Evolutionary conservation across 225 moss, liverwort and hornwort genomes (phyloP).

Genomic region (Sphagnum tenellum): DNA sequence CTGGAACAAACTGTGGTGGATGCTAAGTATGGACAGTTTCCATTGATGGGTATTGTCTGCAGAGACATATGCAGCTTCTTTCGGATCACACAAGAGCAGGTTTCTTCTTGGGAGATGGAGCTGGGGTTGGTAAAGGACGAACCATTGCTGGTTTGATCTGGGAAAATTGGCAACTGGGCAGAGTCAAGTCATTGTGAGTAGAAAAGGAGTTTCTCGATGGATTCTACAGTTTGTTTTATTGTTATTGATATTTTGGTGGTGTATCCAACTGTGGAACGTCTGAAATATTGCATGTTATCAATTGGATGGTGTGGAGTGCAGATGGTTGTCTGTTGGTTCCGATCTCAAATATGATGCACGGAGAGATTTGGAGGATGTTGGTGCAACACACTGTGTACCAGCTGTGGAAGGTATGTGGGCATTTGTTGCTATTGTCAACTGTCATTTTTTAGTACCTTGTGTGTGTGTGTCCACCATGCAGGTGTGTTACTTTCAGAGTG

Average conservation of each 20-base stretch:
- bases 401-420: no score
- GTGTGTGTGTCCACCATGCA: no score
- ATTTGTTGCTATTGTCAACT: no score
- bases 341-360: constrained; percentile 97
- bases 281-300: background rate
- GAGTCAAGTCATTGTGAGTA: constrained; percentile 75
- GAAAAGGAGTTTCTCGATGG: background rate
- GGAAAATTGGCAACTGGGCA: constrained; percentile 98
- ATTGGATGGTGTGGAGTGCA: constrained; percentile 13
- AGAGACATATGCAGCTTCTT: constrained; percentile 86
- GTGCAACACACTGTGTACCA: constrained; percentile 21
- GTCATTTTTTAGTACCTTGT: no score
- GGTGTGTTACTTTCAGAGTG: no score
- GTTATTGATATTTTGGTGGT: no score
- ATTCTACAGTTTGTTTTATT: no score
- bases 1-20: background rate
- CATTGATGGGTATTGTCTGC: constrained; percentile 11
- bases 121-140: constrained; percentile 98
- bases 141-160: constrained; percentile 97
- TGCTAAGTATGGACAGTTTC: background rate
- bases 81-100: constrained; percentile 73
- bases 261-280: background rate
- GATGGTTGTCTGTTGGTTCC: constrained; percentile 99
- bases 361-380: constrained; percentile 95
- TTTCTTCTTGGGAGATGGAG: constrained; percentile 97